A percentile compares a stretch with the other conserved stretches of the same genome.
Evolutionary conservation across 495 filamentous ascomycete genomes (phyloP).

Genomic region (Xylaria bambusicola): DNA sequence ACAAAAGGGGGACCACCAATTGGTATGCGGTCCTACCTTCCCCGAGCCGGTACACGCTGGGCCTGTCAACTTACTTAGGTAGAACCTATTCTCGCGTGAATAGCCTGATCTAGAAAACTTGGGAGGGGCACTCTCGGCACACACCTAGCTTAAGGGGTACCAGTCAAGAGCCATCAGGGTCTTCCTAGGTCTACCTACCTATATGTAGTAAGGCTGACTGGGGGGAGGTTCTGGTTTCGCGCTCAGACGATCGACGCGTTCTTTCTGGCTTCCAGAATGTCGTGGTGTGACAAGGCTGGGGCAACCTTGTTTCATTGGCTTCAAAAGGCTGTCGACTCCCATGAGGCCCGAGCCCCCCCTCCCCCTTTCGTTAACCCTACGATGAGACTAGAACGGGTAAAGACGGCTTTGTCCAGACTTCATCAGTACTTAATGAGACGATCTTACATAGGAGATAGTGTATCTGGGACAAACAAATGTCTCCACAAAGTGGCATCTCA

Average conservation of each 20-base stretch:
- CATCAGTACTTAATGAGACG: neutral
- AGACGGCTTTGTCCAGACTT: neutral
- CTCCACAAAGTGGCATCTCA: neutral
- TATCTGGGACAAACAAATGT: too few species aligned
- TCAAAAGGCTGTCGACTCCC: neutral
- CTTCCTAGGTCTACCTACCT: too few species aligned
- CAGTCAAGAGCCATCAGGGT: too few species aligned
- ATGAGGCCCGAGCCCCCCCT: too few species aligned
- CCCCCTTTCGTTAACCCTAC: neutral
- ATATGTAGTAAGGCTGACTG: neutral
- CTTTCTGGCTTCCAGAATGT: slow-evolving; percentile 28
- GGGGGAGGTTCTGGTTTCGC: neutral
- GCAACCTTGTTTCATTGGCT: neutral
- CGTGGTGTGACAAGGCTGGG: slow-evolving; percentile 28
- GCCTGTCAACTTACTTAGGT: too few species aligned
- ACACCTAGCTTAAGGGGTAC: too few species aligned
- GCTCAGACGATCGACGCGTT: slow-evolving; percentile 24
- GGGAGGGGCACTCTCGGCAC: too few species aligned
- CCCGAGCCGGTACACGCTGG: too few species aligned
- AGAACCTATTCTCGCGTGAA: too few species aligned
- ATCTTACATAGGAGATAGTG: too few species aligned
- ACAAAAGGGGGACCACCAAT: too few species aligned
- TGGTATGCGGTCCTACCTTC: too few species aligned
- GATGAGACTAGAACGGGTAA: neutral
- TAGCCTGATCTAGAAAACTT: neutral